Conservation (phyloP, 2,329 filamentous ascomycete genomes). For the Verticillium longisporum region DNA sequence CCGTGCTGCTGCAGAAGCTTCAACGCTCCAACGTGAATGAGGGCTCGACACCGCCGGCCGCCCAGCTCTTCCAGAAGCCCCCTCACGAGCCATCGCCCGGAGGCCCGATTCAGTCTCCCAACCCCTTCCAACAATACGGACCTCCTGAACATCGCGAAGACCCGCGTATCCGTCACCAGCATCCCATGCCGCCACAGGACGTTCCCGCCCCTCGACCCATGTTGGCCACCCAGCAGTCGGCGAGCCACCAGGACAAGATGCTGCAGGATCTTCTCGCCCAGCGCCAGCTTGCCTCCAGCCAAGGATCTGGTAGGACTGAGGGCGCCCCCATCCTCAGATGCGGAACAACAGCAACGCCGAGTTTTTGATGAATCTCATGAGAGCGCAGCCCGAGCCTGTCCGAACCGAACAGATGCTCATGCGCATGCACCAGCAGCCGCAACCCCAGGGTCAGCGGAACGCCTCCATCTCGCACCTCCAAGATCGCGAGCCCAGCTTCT, state of each 20-base stretch:
- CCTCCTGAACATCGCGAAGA: slow-evolving; percentile 35
- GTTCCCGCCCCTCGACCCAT: slow-evolving; percentile 43
- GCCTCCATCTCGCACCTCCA: slow-evolving; percentile 37
- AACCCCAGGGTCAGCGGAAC: slow-evolving; percentile 35
- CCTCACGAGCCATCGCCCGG: slow-evolving; percentile 18
- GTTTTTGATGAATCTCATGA: slow-evolving; percentile 80
- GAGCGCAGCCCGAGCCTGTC: slow-evolving; percentile 41
- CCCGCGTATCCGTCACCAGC: slow-evolving; percentile 30
- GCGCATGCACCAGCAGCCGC: slow-evolving; percentile 28
- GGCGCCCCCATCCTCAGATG: slow-evolving; percentile 19
- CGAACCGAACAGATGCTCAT: slow-evolving; percentile 46
- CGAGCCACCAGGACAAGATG: slow-evolving; percentile 49
- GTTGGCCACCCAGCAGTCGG: slow-evolving; percentile 38
- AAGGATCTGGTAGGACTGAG: slow-evolving; percentile 39
- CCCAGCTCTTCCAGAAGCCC: slow-evolving; percentile 35
- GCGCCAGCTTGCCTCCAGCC: slow-evolving; percentile 48
- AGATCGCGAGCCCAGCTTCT: slow-evolving; percentile 42
- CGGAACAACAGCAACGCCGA: slow-evolving; percentile 64
- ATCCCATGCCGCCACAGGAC: slow-evolving; percentile 39
- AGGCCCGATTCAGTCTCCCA: slow-evolving; percentile 37
- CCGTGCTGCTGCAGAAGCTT: slow-evolving; percentile 75
- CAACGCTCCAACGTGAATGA: slow-evolving; percentile 46
- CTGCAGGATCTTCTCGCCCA: slow-evolving; percentile 54
- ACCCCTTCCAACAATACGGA: slow-evolving; percentile 38
- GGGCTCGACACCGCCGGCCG: slow-evolving; percentile 36